Base-by-base conservation (phyloP, 345 rosid species). In the Excoecaria cochinchinensis region DNA sequence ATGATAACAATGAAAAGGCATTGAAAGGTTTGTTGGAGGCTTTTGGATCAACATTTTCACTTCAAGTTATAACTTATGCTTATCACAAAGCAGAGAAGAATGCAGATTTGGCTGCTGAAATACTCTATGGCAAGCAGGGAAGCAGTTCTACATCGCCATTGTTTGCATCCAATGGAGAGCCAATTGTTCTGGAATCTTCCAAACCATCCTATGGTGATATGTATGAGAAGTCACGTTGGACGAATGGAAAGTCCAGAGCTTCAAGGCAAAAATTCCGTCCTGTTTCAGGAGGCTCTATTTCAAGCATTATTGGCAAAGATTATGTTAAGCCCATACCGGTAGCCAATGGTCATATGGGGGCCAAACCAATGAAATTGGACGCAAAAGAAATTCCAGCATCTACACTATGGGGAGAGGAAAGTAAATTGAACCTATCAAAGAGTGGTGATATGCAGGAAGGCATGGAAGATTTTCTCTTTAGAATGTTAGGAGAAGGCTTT, bases 291-390 rank as follows among this genome's bases (percentile, higher is more conserved):
- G 89, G 94, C 64, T 80, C 84, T 8, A 77, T 84, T 82, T 87
- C 90, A 22, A 77, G 83, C 77, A 57, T 86, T 74, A 58, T 83
- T 9, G 92, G 85, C 52, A 87, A 84, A 79, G 85, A 77, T 25
- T 84, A 87, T 79, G 22, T 80, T 60, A 78, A 73, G 61, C 64
- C 84, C 17, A 52, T 42, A 25, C 85, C 84, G 57, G 65, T 24
- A 56, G 60, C 71, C 67, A 84, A 73, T 84, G 78, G 59, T 53
- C 9, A 6, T 70, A 60, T 67, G 59, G 66, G 73, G 58, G 56
- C 77, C 55, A 88, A 90, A 81, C 87, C 93, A 39, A 69, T 81
- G 84, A 87, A 86, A 80, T 71, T 87, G 85, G 85, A 86, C 40
- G 52, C 73, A 1, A 76, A 75, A 38, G 83, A 74, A 63, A 72